Percentiles rank a stretch among this genome's conserved stretches.
Conservation (phyloP, 345 rosid species). For the Eucalyptus guilfoylei region DNA sequence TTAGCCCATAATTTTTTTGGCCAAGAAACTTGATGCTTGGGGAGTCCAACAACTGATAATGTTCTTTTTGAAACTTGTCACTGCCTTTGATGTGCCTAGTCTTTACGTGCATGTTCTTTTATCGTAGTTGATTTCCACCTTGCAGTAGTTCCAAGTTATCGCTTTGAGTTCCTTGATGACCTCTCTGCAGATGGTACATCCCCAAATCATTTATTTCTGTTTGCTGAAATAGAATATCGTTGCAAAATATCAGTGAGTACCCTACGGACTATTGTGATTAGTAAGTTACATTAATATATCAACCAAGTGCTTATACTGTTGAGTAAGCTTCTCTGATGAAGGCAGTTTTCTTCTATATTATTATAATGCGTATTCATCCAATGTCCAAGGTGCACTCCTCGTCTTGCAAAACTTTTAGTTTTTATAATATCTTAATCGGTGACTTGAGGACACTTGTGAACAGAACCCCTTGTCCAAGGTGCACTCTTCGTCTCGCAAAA, state of each 20-base stretch:
- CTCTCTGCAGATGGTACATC: not conserved
- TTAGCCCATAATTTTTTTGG: not conserved
- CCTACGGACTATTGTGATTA: not conserved
- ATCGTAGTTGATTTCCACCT: not conserved
- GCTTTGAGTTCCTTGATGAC: not conserved
- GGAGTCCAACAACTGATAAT: not conserved
- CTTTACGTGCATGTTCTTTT: not conserved
- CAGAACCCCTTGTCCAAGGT: not conserved
- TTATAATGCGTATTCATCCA: not conserved
- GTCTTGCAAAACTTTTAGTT: not conserved
- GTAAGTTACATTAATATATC: not conserved
- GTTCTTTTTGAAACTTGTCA: not conserved
- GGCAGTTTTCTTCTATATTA: not conserved
- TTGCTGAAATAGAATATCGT: not conserved
- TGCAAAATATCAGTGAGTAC: not conserved
- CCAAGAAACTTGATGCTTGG: not conserved
- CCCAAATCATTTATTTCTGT: not conserved
- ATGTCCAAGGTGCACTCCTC: not conserved
- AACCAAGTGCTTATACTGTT: not conserved
- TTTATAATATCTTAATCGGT: not conserved
- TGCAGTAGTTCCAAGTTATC: not conserved
- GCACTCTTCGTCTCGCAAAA: not conserved
- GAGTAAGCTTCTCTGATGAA: not conserved
- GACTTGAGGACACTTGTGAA: not conserved
- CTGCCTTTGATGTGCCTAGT: not conserved